These are phyloP conservation scores for Cordyceps farinosa DNA, from an alignment of 2,329 filamentous ascomycete species.

Conservation along the genomic window DNA sequence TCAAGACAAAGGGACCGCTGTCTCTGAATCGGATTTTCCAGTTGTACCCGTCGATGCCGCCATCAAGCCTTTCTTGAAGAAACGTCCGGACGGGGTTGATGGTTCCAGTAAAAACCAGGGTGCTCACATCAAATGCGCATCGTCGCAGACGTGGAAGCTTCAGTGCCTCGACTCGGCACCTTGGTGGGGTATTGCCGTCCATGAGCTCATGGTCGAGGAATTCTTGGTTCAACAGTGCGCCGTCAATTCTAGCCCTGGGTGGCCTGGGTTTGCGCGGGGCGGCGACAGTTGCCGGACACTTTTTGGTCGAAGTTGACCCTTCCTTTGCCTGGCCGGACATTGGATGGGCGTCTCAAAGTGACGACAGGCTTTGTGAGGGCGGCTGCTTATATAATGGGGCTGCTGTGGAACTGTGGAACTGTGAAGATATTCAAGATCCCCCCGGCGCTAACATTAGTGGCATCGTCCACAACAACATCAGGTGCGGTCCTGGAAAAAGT, in stretches of 20 bases:
- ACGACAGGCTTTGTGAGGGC: background rate
- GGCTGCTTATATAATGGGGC: no score
- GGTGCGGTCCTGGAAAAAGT: no score
- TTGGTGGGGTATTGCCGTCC: background rate
- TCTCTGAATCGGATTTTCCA: no score
- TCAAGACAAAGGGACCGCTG: background rate
- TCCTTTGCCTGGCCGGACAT: background rate
- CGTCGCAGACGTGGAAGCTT: constrained; percentile 2
- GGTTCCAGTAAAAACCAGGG: background rate
- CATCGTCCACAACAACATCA: no score
- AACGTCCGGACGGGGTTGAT: background rate
- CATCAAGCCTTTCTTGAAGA: background rate
- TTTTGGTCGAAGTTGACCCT: background rate
- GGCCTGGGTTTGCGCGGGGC: background rate
- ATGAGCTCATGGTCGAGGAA: background rate
- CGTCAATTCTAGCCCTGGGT: background rate
- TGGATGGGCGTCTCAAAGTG: background rate
- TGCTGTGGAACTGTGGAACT: no score
- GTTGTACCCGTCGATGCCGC: background rate
- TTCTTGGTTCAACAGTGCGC: background rate
- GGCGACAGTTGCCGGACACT: background rate
- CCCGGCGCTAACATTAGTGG: no score
- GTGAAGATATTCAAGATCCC: no score
- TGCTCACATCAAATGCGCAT: constrained; percentile 1
- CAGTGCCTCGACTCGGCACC: background rate